A percentile compares a stretch with the other conserved stretches of the same genome.
Conservation (phyloP, 1,284 basidiomycete genomes). For the Cutaneotrichosporon dermatis region DNA sequence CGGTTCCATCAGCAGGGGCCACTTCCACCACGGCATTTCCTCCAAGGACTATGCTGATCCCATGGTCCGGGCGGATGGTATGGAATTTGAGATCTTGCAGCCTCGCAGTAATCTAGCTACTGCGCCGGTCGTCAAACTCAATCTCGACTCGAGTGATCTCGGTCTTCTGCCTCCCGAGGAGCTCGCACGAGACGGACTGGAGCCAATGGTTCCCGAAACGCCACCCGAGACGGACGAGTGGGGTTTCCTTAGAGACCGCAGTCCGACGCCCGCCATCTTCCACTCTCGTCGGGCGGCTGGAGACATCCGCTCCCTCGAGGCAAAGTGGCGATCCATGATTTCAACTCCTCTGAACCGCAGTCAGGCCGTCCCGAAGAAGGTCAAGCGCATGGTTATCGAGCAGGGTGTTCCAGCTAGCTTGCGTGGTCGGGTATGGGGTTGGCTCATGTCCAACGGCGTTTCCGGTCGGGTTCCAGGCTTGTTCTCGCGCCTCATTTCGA, state of each 20-base stretch:
- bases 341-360: constrained; percentile 60
- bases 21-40: constrained; percentile 23
- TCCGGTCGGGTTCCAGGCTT: constrained; percentile 64
- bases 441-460: constrained; percentile 68
- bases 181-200: constrained; percentile 1
- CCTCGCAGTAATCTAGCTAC: constrained; percentile 23
- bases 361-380: constrained; percentile 75
- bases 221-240: constrained; percentile 43
- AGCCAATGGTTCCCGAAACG: constrained; percentile 3
- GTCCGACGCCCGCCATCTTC: constrained; percentile 40
- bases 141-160: constrained; percentile 12
- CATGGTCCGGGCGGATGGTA: constrained; percentile 42
- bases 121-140: neutral
- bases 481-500: constrained; percentile 61
- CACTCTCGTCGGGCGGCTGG: constrained; percentile 25
- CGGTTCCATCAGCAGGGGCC: no score
- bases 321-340: constrained; percentile 58
- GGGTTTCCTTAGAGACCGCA: constrained; percentile 41
- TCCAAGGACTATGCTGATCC: constrained; percentile 42
- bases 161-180: constrained; percentile 7
- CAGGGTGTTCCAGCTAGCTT: constrained; percentile 74
- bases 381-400: constrained; percentile 71
- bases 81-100: constrained; percentile 47
- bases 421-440: constrained; percentile 75
- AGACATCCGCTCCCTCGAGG: constrained; percentile 38